Base-by-base conservation (phyloP, 257 asterid genomes). In the Solanum commersonii region DNA sequence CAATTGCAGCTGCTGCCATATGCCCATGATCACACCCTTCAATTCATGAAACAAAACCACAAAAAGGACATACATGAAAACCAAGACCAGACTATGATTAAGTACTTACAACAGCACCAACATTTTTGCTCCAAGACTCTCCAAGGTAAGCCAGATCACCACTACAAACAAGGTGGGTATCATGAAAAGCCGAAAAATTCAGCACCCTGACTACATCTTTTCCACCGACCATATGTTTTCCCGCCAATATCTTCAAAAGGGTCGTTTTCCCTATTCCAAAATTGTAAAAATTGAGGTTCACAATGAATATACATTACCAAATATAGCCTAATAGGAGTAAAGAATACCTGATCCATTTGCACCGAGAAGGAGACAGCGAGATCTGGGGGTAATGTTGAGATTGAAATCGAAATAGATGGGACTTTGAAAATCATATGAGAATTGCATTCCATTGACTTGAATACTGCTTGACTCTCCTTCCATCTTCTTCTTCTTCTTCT, bases 181-280 rank as follows among this genome's bases (percentile, higher is more conserved):
- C 99, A 81, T 97, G 99, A 89, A 97, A 97, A 72, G 99, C 99
- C 56, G 99, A 97, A 25, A 82, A 92, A 88, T 94, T 92, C 40
- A 97, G 94, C 89, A 97, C 99, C 88, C 93, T 91, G 87, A 96
- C 99, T 68, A 93, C 98, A 87, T 96, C 99, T 92, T 89, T 92
- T 81, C 98, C 98, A 25, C 99, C 99, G 40, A 97, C 99, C 99
- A 97, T 93, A 85, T 97, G 99, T 92, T 97, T 96, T 92, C 99
- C 99, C 20, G 99, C 99, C 90, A 97, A 92, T 65, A 97, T 96
- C 96, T 90, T 95, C 94, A 97, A 90, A 59, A 97, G 89, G 68
- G 98, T 96, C 74, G 99, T 97, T 91, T 97, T 97, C 88, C 99
- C 99, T 97, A 88, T 77, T 59, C 70, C 35, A 16, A 42, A n/a